phyloP scores from a whole-genome alignment of 2,329 filamentous ascomycete species.

The Colletotrichum phormii region DNA sequence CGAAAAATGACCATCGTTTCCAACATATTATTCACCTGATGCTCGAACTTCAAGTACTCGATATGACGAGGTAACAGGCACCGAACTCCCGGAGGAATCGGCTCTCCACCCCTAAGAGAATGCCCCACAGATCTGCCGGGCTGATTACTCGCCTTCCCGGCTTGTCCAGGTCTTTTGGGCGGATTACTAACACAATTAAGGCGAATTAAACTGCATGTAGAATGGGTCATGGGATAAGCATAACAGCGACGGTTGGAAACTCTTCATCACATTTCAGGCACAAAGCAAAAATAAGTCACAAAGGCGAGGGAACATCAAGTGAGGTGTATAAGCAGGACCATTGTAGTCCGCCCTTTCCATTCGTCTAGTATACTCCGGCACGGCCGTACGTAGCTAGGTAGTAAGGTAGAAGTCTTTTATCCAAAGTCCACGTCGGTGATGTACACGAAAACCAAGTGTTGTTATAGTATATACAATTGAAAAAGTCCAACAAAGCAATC shows the following conservation, averaged over 20 bases:
- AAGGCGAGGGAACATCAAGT: neutral
- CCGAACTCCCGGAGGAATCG: neutral
- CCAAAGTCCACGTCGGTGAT: conserved; percentile 13
- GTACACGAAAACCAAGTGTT: conserved; percentile 19
- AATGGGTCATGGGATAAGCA: neutral
- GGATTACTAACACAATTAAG: neutral
- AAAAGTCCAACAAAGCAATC: conserved; percentile 27
- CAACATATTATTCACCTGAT: neutral
- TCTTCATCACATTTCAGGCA: neutral
- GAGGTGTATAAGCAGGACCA: conserved; percentile 20
- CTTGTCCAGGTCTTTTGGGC: neutral
- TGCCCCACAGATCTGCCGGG: neutral
- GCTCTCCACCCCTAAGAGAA: neutral
- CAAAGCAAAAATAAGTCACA: neutral
- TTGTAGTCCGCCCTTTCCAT: conserved; percentile 28
- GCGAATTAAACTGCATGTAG: neutral
- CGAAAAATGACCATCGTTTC: neutral
- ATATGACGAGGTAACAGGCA: neutral
- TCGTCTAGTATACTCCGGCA: conserved; percentile 25
- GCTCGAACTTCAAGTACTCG: neutral
- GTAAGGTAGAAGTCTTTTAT: conserved; percentile 12
- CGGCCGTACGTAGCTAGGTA: conserved; percentile 14
- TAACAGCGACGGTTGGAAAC: neutral
- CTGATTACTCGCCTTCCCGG: neutral
- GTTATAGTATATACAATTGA: conserved; percentile 34